These are phyloP conservation scores for Colletotrichum salicis DNA, from an alignment of 2,329 filamentous ascomycete genomes.

Conservation along the genomic window DNA sequence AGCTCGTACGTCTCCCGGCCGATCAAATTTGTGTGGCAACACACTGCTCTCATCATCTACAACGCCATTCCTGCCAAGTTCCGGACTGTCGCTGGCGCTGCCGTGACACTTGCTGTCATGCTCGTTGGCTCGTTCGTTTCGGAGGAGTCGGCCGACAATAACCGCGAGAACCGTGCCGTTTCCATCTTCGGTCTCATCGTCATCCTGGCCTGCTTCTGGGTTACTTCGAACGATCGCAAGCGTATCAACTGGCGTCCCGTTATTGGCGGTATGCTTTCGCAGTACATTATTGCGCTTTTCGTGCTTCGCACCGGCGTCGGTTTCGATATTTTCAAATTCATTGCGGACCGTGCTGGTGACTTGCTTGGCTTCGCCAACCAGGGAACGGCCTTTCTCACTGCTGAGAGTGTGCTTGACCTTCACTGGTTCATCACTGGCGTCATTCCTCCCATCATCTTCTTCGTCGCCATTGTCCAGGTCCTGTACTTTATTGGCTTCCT, in stretches of 20 bases:
- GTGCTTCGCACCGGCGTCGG: conserved; percentile 84
- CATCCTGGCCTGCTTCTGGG: conserved; percentile 74
- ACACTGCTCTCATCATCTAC: conserved; percentile 69
- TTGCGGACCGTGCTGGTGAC: conserved; percentile 78
- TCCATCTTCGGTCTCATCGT: conserved; percentile 82
- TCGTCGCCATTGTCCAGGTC: conserved; percentile 90
- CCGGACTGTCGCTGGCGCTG: conserved; percentile 70
- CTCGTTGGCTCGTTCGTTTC: conserved; percentile 82
- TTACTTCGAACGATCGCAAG: conserved; percentile 76
- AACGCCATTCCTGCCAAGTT: conserved; percentile 73
- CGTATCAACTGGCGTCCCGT: conserved; percentile 80
- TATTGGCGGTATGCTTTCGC: conserved; percentile 86
- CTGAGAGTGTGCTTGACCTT: conserved; percentile 51
- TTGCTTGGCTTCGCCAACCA: conserved; percentile 80
- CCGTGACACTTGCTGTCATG: conserved; percentile 75
- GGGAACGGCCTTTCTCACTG: conserved; percentile 79
- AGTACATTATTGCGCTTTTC: conserved; percentile 90
- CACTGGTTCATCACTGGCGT: conserved; percentile 81
- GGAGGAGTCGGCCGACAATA: conserved; percentile 78
- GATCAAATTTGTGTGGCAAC: conserved; percentile 74
- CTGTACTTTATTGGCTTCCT: conserved; percentile 83
- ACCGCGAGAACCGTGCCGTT: conserved; percentile 80
- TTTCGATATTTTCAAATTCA: conserved; percentile 91
- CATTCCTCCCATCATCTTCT: conserved; percentile 95
- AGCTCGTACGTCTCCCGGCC: conserved; percentile 73